phyloP scores from a whole-genome alignment of 352 stramenopile species.

The Globisporangium acanthophoron region DNA sequence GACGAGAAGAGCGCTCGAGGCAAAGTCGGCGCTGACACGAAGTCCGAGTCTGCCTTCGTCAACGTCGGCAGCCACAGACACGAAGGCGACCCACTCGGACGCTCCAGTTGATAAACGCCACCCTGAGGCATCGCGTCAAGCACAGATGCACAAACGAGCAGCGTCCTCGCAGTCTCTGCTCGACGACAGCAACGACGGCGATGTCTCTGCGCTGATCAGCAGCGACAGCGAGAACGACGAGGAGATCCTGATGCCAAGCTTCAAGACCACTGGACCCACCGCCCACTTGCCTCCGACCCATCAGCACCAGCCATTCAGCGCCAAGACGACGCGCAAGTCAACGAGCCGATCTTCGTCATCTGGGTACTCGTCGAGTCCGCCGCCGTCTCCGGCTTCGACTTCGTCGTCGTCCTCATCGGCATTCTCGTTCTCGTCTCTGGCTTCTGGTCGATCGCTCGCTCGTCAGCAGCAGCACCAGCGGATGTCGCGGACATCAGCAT shows the following conservation, averaged over 20 bases:
- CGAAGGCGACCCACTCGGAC: not conserved
- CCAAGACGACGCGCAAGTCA: not conserved
- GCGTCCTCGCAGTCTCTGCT: slow-evolving; percentile 1
- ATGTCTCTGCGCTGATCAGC: slow-evolving; percentile 73
- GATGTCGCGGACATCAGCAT: not conserved
- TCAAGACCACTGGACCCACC: slow-evolving; percentile 26
- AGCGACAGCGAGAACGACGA: slow-evolving; percentile 76
- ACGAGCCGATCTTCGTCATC: not conserved
- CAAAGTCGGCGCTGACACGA: slow-evolving; percentile 19
- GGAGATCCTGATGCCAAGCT: slow-evolving; percentile 52
- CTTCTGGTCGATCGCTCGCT: not conserved
- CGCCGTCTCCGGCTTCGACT: slow-evolving; percentile 40
- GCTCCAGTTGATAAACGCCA: not conserved
- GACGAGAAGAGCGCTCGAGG: slow-evolving; percentile 12
- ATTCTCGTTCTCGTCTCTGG: slow-evolving; percentile 19
- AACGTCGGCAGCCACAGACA: not conserved
- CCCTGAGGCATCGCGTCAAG: not conserved
- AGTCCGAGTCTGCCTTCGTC: slow-evolving; percentile 16
- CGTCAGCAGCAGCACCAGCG: slow-evolving; percentile 1
- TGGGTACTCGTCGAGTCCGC: slow-evolving; percentile 32
- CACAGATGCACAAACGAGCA: slow-evolving; percentile 1
- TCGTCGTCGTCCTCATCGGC: slow-evolving; percentile 37
- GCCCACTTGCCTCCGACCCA: slow-evolving; percentile 4
- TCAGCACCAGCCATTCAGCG: slow-evolving; percentile 4
- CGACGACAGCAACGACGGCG: slow-evolving; percentile 29